phyloP scores from a whole-genome alignment of 2,329 filamentous ascomycete genomes.

The Alternaria arbusti region DNA sequence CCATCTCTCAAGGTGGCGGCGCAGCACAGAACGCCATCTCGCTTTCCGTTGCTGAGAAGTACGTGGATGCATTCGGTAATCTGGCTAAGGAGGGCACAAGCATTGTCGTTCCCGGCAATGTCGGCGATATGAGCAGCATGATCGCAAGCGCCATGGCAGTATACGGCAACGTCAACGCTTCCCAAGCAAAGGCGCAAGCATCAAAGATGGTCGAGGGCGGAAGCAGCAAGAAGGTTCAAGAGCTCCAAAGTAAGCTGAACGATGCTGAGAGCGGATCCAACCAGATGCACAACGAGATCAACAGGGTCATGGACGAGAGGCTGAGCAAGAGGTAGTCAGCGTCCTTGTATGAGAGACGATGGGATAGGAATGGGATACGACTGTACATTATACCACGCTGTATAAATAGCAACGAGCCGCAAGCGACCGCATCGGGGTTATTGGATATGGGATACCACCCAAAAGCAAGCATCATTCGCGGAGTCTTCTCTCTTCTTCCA shows the following conservation, averaged over 20 bases:
- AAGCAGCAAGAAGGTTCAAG: constrained; percentile 36
- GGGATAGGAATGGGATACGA: constrained; percentile 11
- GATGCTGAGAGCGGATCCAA: constrained; percentile 29
- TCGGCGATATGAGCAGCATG: constrained; percentile 95
- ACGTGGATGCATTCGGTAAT: constrained; percentile 92
- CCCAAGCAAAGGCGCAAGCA: constrained; percentile 73
- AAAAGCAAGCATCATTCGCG: constrained; percentile 18
- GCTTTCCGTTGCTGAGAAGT: constrained; percentile 92
- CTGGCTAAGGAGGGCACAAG: constrained; percentile 95
- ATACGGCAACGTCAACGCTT: constrained; percentile 88
- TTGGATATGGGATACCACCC: constrained; percentile 17
- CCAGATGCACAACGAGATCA: constrained; percentile 41
- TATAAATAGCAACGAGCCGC: constrained; percentile 35
- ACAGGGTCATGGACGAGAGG: constrained; percentile 45
- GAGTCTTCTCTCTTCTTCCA: constrained; percentile 24
- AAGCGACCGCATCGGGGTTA: constrained; percentile 26
- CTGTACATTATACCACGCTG: constrained; percentile 43
- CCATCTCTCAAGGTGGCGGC: constrained; percentile 74
- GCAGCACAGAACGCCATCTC: constrained; percentile 84
- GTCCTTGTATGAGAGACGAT: neutral
- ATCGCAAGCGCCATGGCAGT: constrained; percentile 95
- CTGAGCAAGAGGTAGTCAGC: constrained; percentile 35
- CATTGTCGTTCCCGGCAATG: constrained; percentile 94
- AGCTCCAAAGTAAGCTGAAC: constrained; percentile 36
- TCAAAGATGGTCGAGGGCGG: constrained; percentile 49